Conservation (phyloP, 176 grass and related monocot species). For the Elaeis guineensis region DNA sequence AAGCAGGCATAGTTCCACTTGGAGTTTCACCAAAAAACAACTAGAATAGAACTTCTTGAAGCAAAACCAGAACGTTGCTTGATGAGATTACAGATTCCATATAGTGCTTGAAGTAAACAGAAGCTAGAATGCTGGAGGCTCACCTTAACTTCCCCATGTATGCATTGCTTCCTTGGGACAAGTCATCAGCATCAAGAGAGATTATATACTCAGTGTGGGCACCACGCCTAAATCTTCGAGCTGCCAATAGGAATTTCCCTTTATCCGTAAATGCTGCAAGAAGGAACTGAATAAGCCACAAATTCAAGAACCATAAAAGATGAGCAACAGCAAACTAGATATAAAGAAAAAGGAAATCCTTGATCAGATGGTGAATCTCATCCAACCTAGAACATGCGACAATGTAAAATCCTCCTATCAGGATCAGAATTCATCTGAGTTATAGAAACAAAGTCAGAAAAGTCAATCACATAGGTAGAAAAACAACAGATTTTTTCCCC, state of each 20-base stretch:
- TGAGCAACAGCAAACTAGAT: not conserved
- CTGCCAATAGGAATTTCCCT: constrained; percentile 90
- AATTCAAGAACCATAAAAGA: constrained; percentile 12
- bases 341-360: no score
- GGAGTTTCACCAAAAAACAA: no score
- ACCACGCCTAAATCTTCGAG: constrained; percentile 66
- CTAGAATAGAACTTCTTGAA: no score
- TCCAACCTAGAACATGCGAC: no score
- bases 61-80: no score
- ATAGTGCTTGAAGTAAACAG: constrained; percentile 17
- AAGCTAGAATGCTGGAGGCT: constrained; percentile 9
- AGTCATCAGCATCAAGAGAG: constrained; percentile 77
- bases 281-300: constrained; percentile 11
- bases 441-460: no score
- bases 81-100: not conserved
- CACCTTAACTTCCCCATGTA: constrained; percentile 91
- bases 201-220: constrained; percentile 77
- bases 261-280: constrained; percentile 63
- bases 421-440: no score
- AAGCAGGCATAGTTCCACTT: no score
- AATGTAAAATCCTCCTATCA: no score
- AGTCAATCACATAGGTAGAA: no score
- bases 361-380: no score
- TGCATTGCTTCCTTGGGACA: constrained; percentile 70
- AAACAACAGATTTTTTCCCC: no score